Evolutionary conservation across 495 filamentous ascomycete genomes (phyloP).

Genomic region (Cenococcum geophilum): DNA sequence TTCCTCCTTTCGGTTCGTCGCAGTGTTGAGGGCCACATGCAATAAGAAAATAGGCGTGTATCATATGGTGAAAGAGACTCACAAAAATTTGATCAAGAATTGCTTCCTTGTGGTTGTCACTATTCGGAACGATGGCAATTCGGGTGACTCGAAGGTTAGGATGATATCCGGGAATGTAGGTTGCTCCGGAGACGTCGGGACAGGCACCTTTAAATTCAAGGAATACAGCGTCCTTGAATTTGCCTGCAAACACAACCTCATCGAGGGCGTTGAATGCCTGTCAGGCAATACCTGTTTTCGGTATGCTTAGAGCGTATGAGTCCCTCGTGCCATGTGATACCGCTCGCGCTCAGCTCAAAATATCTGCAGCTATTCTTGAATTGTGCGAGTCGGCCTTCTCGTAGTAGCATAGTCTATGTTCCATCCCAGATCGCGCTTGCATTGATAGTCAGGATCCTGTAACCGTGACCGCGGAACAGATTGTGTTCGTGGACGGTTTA

Average conservation of each 20-base stretch:
- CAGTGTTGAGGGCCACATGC: conserved; percentile 15
- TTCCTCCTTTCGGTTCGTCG: conserved; percentile 13
- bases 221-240: conserved; percentile 23
- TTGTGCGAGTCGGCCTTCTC: neutral
- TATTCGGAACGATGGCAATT: conserved; percentile 22
- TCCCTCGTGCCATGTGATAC: neutral
- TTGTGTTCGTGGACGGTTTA: neutral
- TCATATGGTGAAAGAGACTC: conserved; percentile 32
- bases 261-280: conserved; percentile 19
- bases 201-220: conserved; percentile 13
- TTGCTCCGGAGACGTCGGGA: conserved; percentile 19
- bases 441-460: conserved; percentile 10
- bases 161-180: conserved; percentile 14
- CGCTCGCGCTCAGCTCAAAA: conserved; percentile 8
- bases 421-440: conserved; percentile 23
- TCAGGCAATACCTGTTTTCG: conserved; percentile 11
- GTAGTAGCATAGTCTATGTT: conserved; percentile 26
- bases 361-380: conserved; percentile 13
- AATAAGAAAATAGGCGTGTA: conserved; percentile 31
- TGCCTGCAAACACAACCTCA: conserved; percentile 20
- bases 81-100: conserved; percentile 13
- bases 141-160: conserved; percentile 15
- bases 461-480: neutral
- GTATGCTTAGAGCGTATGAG: neutral
- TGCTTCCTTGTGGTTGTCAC: conserved; percentile 5